Evolutionary conservation across 768 basidiomycete genomes (phyloP).

Genomic region (Naganishia vishniacii): DNA sequence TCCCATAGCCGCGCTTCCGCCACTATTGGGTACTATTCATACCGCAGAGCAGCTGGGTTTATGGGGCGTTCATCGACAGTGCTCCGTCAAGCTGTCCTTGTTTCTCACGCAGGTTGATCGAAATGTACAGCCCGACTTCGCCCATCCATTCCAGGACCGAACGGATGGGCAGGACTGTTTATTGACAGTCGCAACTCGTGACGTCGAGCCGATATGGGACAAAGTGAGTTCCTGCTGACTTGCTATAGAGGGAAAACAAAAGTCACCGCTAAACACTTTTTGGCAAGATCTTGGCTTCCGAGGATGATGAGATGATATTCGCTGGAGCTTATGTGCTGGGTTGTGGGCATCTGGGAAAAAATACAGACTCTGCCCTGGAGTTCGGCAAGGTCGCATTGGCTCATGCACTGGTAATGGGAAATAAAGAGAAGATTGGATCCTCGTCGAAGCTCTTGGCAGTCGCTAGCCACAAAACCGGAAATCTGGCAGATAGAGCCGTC

Average conservation of each 20-base stretch:
- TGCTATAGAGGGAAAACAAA: neutral
- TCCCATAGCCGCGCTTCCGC: slow-evolving; percentile 30
- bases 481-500: neutral
- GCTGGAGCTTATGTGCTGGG: slow-evolving; percentile 16
- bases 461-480: neutral
- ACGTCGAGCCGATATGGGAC: slow-evolving; percentile 34
- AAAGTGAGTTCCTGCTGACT: slow-evolving; percentile 20
- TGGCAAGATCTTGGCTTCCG: slow-evolving; percentile 16
- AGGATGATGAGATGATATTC: slow-evolving; percentile 25
- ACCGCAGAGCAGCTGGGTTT: slow-evolving; percentile 31
- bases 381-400: slow-evolving; percentile 1
- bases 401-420: slow-evolving; percentile 2
- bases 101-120: slow-evolving; percentile 35
- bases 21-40: slow-evolving; percentile 33
- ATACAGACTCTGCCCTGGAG: neutral
- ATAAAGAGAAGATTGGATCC: neutral
- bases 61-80: slow-evolving; percentile 35
- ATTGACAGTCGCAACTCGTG: slow-evolving; percentile 28
- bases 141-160: neutral
- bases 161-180: slow-evolving; percentile 13
- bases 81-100: slow-evolving; percentile 34
- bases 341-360: neutral
- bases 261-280: neutral
- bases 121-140: slow-evolving; percentile 18
- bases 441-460: slow-evolving; percentile 1